A percentile compares a stretch with the other conserved stretches of the same genome.
phyloP scores from a whole-genome alignment of 2,329 filamentous ascomycete genomes.

The Penicillium sp. region DNA sequence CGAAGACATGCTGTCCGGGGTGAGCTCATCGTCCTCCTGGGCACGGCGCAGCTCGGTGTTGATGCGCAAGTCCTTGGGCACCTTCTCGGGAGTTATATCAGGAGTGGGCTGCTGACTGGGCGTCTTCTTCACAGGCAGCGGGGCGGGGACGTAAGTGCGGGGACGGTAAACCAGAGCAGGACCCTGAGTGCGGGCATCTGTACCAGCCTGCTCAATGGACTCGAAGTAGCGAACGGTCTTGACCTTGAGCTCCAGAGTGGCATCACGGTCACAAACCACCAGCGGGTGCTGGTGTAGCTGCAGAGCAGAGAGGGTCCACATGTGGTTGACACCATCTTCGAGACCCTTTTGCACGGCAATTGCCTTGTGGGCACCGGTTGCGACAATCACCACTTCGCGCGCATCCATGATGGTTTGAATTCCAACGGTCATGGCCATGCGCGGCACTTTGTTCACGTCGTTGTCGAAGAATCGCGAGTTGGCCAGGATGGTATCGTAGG shows the following conservation, averaged over 20 bases:
- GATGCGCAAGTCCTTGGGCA: conserved; percentile 42
- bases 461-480: conserved; percentile 80
- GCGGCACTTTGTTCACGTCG: conserved; percentile 67
- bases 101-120: conserved; percentile 25
- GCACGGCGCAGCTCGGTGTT: conserved; percentile 39
- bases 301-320: conserved; percentile 80
- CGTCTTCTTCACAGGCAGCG: conserved; percentile 20
- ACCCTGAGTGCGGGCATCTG: conserved; percentile 41
- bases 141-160: conserved; percentile 34
- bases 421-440: conserved; percentile 77
- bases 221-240: conserved; percentile 72
- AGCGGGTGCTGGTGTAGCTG: conserved; percentile 77
- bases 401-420: conserved; percentile 79
- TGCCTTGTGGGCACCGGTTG: conserved; percentile 74
- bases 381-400: conserved; percentile 75
- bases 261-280: conserved; percentile 78
- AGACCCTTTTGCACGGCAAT: conserved; percentile 73
- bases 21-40: conserved; percentile 42
- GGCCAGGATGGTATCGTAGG: conserved; percentile 79
- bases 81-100: conserved; percentile 27
- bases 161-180: conserved; percentile 41
- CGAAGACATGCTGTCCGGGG: conserved; percentile 47
- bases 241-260: conserved; percentile 65
- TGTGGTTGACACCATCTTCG: conserved; percentile 78
- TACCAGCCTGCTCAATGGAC: conserved; percentile 62